phyloP scores from a whole-genome alignment of 116 monocot genomes.

The Posidonia oceanica region DNA sequence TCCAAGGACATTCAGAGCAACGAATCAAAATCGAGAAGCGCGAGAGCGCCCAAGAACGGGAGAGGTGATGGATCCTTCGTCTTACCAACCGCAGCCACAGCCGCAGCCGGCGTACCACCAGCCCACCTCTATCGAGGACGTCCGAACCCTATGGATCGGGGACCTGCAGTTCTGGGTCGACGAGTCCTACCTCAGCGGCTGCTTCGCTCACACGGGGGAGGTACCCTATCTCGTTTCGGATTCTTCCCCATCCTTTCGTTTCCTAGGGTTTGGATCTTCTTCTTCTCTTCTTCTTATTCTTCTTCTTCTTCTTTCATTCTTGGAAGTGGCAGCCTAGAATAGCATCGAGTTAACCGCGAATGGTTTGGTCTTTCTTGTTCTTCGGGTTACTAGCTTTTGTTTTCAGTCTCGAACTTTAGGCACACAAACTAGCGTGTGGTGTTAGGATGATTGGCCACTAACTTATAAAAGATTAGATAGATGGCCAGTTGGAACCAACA shows the following conservation, averaged over 20 bases:
- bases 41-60: background rate
- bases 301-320: too few species aligned
- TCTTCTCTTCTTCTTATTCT: background rate
- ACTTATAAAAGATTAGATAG: too few species aligned
- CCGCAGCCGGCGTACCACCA: conserved; percentile 24
- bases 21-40: too few species aligned
- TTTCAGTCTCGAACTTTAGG: background rate
- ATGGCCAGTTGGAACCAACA: too few species aligned
- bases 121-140: conserved; percentile 29
- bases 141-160: conserved; percentile 36
- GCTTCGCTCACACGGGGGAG: conserved; percentile 41
- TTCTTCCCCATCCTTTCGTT: background rate
- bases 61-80: conserved; percentile 1
- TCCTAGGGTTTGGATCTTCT: background rate
- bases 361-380: background rate
- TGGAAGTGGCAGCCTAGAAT: background rate
- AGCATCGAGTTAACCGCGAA: background rate
- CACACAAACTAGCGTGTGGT: too few species aligned
- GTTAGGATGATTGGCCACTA: too few species aligned
- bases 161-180: conserved; percentile 45
- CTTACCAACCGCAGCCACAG: conserved; percentile 1
- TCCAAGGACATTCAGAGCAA: too few species aligned
- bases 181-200: conserved; percentile 26
- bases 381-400: background rate
- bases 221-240: background rate